These are phyloP conservation scores for Fusarium sp. DNA, from an alignment of 2,329 filamentous ascomycete species.

Conservation along the genomic window DNA sequence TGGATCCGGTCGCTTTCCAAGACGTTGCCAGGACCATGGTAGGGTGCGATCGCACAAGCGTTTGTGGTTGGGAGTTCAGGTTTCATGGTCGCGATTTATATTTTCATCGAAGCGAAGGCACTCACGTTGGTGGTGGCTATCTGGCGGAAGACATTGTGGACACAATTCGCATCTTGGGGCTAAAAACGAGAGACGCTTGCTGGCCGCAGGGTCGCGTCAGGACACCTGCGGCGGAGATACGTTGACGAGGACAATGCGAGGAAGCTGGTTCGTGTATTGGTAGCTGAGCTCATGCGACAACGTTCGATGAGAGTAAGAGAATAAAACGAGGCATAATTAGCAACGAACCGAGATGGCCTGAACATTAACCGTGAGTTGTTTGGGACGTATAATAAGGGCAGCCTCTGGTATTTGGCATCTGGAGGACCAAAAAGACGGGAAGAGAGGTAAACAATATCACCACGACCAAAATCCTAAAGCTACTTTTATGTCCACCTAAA, in stretches of 20 bases:
- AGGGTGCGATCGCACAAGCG: slow-evolving; percentile 46
- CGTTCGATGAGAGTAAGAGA: slow-evolving; percentile 24
- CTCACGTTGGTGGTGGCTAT: slow-evolving; percentile 20
- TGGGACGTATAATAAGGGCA: background rate
- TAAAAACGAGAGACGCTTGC: slow-evolving; percentile 36
- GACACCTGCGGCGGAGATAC: slow-evolving; percentile 19
- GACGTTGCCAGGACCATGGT: slow-evolving; percentile 32
- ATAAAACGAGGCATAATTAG: slow-evolving; percentile 28
- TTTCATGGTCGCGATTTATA: slow-evolving; percentile 34
- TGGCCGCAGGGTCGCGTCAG: slow-evolving; percentile 17
- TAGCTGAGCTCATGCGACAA: slow-evolving; percentile 32
- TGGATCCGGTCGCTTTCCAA: slow-evolving; percentile 43
- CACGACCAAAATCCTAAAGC: too few relatives aligned
- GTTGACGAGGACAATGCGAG: slow-evolving; percentile 16
- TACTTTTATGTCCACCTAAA: too few relatives aligned
- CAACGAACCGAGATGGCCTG: slow-evolving; percentile 3
- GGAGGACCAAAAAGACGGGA: too few relatives aligned
- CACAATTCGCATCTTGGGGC: slow-evolving; percentile 32
- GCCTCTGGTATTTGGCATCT: too few relatives aligned
- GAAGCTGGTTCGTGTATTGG: slow-evolving; percentile 31
- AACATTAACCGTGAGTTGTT: background rate
- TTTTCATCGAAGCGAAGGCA: slow-evolving; percentile 32
- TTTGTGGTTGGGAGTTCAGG: slow-evolving; percentile 49
- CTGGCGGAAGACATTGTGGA: slow-evolving; percentile 25
- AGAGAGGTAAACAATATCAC: too few relatives aligned